These are phyloP conservation scores for Didymella sp. DNA, from an alignment of 2,329 filamentous ascomycete species.

Conservation along the genomic window DNA sequence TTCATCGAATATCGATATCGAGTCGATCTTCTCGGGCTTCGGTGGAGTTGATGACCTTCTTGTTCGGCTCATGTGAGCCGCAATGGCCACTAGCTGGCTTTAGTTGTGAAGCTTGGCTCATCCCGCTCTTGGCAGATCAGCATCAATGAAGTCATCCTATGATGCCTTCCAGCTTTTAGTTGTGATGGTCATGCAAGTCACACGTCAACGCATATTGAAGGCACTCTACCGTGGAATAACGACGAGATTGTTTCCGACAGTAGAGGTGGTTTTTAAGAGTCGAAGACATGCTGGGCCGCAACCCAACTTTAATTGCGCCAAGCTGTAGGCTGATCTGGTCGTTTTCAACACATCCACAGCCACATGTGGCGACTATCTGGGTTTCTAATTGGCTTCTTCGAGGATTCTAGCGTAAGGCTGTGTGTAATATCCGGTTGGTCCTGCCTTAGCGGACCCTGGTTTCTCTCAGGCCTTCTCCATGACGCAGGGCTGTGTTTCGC, in stretches of 20 bases:
- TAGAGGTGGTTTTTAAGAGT: background rate
- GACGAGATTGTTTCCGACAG: background rate
- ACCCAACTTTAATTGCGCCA: constrained; percentile 7
- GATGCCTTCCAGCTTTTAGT: background rate
- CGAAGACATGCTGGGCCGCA: background rate
- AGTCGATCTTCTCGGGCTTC: constrained; percentile 2
- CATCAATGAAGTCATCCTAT: constrained; percentile 16
- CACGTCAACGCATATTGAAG: constrained; percentile 7
- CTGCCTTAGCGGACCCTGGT: background rate
- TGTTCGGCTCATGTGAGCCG: constrained; percentile 3
- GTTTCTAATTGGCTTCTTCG: constrained; percentile 9
- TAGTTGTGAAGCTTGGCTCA: constrained; percentile 8
- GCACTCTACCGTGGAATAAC: background rate
- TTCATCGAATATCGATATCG: background rate
- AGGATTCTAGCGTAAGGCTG: constrained; percentile 10
- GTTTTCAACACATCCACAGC: background rate
- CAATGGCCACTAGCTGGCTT: background rate
- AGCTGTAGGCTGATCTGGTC: background rate
- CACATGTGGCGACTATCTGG: constrained; percentile 6
- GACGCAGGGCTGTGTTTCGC: constrained; percentile 16
- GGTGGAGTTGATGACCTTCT: background rate
- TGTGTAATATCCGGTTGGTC: background rate
- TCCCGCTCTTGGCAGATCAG: constrained; percentile 13
- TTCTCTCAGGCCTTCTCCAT: constrained; percentile 2
- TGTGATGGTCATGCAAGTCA: constrained; percentile 3